Percentiles rank a stretch among this genome's conserved stretches.
Conservation (phyloP, 345 rosid species). For the Brassica rapa region DNA sequence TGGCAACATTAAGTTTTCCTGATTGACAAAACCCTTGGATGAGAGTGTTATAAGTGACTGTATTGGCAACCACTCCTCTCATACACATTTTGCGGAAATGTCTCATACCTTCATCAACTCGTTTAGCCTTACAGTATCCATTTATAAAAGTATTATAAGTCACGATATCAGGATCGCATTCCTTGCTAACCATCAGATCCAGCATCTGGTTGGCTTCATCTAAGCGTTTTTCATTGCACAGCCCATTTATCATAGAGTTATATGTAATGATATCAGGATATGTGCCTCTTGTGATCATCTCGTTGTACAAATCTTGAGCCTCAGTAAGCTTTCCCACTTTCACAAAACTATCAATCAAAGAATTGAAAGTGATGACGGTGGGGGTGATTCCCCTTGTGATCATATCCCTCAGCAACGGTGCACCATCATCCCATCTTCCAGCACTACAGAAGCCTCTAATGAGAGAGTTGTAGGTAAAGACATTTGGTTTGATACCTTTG, state of each 20-base stretch:
- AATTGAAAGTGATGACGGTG: background rate
- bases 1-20: background rate
- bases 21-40: background rate
- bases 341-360: constrained; percentile 15
- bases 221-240: constrained; percentile 30
- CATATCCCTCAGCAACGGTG: constrained; percentile 38
- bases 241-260: constrained; percentile 43
- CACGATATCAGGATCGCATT: constrained; percentile 4
- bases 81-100: background rate
- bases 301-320: constrained; percentile 17
- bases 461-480: background rate
- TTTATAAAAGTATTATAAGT: constrained; percentile 19
- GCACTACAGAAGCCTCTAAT: background rate
- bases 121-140: background rate
- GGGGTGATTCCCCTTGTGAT: background rate
- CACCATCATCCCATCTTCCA: constrained; percentile 29
- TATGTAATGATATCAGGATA: constrained; percentile 30
- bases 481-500: constrained; percentile 5
- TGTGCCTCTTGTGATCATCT: constrained; percentile 12
- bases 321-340: constrained; percentile 34
- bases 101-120: constrained; percentile 1
- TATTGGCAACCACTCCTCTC: background rate
- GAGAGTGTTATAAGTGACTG: background rate
- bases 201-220: constrained; percentile 35
- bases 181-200: constrained; percentile 31